A percentile compares a stretch with the other conserved stretches of the same genome.
Conservation (phyloP, 345 rosid species). For the Hibiscus mutabilis region DNA sequence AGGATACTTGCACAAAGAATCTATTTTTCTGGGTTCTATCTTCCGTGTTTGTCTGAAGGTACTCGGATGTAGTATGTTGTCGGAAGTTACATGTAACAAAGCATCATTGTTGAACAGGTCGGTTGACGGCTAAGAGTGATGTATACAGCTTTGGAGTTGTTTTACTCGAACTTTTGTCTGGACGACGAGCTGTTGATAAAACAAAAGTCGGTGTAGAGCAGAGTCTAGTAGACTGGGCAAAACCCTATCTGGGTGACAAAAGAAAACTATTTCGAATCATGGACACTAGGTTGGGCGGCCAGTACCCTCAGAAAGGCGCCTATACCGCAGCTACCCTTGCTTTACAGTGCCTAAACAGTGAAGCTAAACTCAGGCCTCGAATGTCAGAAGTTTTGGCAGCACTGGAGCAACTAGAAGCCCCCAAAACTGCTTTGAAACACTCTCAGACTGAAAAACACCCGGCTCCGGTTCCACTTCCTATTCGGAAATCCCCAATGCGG, state of each 20-base stretch:
- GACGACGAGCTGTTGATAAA: constrained; percentile 82
- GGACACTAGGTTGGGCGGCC: constrained; percentile 96
- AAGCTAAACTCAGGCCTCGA: constrained; percentile 74
- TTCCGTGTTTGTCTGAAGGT: neutral
- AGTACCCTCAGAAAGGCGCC: constrained; percentile 90
- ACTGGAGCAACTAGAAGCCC: constrained; percentile 55
- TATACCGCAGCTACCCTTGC: constrained; percentile 73
- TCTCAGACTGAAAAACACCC: constrained; percentile 25
- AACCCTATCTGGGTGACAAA: constrained; percentile 79
- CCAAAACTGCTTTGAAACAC: constrained; percentile 27
- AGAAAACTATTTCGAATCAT: constrained; percentile 81
- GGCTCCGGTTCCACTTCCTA: constrained; percentile 27
- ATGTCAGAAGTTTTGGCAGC: constrained; percentile 77
- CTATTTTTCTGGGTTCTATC: neutral
- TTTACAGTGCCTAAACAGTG: constrained; percentile 51
- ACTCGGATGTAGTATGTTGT: neutral
- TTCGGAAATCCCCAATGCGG: constrained; percentile 50
- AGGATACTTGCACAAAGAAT: neutral
- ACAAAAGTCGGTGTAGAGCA: constrained; percentile 76
- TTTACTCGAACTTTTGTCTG: constrained; percentile 79
- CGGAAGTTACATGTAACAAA: constrained; percentile 5
- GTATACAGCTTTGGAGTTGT: constrained; percentile 97
- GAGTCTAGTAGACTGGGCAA: constrained; percentile 92
- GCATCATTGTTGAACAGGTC: constrained; percentile 46
- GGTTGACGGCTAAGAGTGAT: constrained; percentile 86